Evolutionary conservation across 2,329 filamentous ascomycete genomes (phyloP).

Genomic region (Ophiobolus disseminans): DNA sequence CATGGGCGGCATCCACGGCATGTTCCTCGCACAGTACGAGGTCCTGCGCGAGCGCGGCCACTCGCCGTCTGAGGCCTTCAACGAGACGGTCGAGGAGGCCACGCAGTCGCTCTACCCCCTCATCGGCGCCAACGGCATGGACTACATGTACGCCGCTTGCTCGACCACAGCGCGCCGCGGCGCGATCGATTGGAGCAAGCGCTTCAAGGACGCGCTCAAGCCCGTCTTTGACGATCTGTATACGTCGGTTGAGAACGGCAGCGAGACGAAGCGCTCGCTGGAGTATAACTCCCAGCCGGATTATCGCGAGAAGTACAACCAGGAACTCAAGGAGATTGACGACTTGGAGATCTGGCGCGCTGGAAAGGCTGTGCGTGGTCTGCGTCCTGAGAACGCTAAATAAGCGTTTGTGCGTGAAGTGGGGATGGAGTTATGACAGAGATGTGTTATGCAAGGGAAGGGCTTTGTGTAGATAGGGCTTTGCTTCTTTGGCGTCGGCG

Average conservation of each 20-base stretch:
- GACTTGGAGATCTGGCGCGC: conserved; percentile 98
- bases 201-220: conserved; percentile 98
- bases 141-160: conserved; percentile 99
- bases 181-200: conserved; percentile 97
- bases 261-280: conserved; percentile 94
- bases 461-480: conserved; percentile 35
- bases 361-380: conserved; percentile 86
- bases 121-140: conserved; percentile 97
- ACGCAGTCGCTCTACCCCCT: conserved; percentile 98
- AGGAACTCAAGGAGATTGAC: conserved; percentile 98
- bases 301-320: conserved; percentile 97
- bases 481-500: conserved; percentile 29
- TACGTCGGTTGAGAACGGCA: conserved; percentile 87
- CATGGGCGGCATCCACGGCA: conserved; percentile 99
- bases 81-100: conserved; percentile 99
- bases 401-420: conserved; percentile 24
- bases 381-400: conserved; percentile 50
- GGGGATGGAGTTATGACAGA: conserved; percentile 2
- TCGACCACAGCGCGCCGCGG: conserved; percentile 97
- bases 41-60: conserved; percentile 98
- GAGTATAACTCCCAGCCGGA: conserved; percentile 96
- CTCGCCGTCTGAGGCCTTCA: conserved; percentile 98
- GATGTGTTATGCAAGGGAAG: conserved; percentile 2
- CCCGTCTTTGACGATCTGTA: conserved; percentile 98
- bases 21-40: conserved; percentile 99